These are phyloP conservation scores for Epichloe sylvatica DNA, from an alignment of 2,329 filamentous ascomycete genomes.

Conservation along the genomic window DNA sequence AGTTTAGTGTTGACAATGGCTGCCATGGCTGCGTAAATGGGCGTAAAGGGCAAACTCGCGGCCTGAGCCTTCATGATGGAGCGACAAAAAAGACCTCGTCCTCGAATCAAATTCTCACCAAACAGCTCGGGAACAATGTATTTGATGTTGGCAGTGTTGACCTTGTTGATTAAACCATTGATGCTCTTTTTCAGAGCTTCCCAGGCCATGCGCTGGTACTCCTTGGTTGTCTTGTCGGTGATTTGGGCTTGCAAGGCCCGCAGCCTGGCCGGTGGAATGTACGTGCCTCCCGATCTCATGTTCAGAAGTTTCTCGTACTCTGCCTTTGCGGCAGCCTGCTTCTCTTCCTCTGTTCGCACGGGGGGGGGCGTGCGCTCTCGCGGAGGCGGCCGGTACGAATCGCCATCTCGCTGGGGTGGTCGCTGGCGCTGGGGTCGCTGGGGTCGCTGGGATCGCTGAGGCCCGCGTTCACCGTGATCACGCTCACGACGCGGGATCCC, in stretches of 20 bases:
- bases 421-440: constrained; percentile 14
- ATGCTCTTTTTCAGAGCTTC: constrained; percentile 98
- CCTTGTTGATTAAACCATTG: constrained; percentile 97
- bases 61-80: constrained; percentile 98
- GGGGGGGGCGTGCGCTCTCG: constrained; percentile 21
- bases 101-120: constrained; percentile 81
- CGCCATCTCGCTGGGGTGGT: constrained; percentile 26
- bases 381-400: constrained; percentile 34
- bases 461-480: constrained; percentile 12
- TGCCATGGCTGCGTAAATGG: constrained; percentile 89
- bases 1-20: constrained; percentile 97
- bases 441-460: not conserved
- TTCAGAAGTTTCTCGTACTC: constrained; percentile 87
- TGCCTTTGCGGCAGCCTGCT: constrained; percentile 75
- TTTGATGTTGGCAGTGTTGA: constrained; percentile 97
- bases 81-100: constrained; percentile 82
- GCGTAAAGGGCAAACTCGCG: constrained; percentile 86
- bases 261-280: constrained; percentile 84
- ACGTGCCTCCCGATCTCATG: constrained; percentile 89
- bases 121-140: constrained; percentile 93
- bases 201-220: constrained; percentile 98
- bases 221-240: constrained; percentile 88
- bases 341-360: constrained; percentile 58
- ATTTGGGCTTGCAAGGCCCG: constrained; percentile 91
- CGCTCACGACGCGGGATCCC: constrained; percentile 26